phyloP scores from a whole-genome alignment of 192 early-diverging fungal genomes.

The Coemansia sp. region DNA sequence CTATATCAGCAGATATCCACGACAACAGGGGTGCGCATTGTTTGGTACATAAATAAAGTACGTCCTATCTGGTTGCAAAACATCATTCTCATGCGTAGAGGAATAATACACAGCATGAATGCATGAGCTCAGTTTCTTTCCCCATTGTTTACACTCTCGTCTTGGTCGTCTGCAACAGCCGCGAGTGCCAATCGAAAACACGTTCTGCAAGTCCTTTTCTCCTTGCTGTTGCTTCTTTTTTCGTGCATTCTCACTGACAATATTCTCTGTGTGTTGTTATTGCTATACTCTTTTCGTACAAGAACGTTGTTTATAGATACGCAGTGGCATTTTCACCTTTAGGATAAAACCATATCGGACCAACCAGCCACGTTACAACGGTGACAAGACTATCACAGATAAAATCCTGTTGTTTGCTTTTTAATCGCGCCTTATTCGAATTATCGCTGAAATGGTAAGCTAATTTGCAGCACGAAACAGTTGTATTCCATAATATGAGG shows the following conservation, averaged over 20 bases:
- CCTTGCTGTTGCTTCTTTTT: not conserved
- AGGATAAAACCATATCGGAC: not conserved
- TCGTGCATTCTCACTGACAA: not conserved
- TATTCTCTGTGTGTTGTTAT: not conserved
- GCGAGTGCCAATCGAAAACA: not conserved
- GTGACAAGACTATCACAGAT: not conserved
- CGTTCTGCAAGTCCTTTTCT: not conserved
- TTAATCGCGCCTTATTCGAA: not conserved
- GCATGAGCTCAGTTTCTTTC: not conserved
- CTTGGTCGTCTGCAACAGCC: not conserved
- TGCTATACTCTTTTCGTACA: not conserved
- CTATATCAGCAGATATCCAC: constrained; percentile 4
- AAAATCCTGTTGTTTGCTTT: not conserved
- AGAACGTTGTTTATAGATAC: not conserved
- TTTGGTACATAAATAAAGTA: not conserved
- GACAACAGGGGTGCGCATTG: constrained; percentile 1
- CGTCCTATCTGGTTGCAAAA: not conserved
- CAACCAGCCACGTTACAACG: not conserved
- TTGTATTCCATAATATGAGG: not conserved
- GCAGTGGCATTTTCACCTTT: not conserved
- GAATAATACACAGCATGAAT: constrained; percentile 1
- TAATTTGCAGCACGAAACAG: not conserved
- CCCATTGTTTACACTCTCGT: not conserved
- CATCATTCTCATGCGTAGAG: not conserved
- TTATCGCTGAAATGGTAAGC: constrained; percentile 6